Percentiles rank a stretch among this genome's conserved stretches.
Conservation (phyloP, 768 basidiomycete genomes). For the Mycena polygramma region DNA sequence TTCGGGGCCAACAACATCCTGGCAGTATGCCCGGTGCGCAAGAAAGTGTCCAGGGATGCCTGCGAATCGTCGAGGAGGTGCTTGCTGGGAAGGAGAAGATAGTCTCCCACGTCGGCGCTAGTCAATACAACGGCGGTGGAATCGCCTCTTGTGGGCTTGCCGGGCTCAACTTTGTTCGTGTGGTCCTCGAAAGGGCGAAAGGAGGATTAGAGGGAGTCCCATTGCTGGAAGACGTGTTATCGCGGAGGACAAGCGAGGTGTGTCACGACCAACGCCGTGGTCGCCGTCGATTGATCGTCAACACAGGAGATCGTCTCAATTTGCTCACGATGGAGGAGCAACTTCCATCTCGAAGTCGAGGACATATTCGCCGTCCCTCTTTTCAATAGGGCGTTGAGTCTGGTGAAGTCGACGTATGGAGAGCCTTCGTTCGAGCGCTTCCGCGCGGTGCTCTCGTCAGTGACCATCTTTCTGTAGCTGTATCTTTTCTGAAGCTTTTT, state of each 20-base stretch:
- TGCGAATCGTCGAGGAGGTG: conserved; percentile 30
- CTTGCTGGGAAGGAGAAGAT: conserved; percentile 51
- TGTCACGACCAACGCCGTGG: conserved; percentile 5
- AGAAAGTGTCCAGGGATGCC: background rate
- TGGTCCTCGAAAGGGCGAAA: conserved; percentile 57
- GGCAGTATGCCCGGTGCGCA: background rate
- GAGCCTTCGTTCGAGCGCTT: conserved; percentile 55
- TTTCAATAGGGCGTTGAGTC: conserved; percentile 58
- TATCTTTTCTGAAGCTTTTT: background rate
- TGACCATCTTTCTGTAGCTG: background rate
- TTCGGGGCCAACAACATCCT: conserved; percentile 1
- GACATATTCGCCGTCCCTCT: conserved; percentile 60
- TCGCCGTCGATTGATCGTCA: background rate
- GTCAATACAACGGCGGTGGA: conserved; percentile 66
- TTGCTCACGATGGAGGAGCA: conserved; percentile 67
- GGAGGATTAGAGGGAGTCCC: conserved; percentile 43
- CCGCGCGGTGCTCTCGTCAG: conserved; percentile 48
- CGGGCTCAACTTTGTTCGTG: conserved; percentile 72
- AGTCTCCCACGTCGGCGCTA: conserved; percentile 63
- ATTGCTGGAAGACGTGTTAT: conserved; percentile 51
- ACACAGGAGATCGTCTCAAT: conserved; percentile 69
- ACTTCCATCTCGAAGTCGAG: conserved; percentile 69
- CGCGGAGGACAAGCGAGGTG: conserved; percentile 54
- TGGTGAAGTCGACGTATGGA: conserved; percentile 51
- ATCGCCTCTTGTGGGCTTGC: conserved; percentile 76